These are phyloP conservation scores for Paramecium sonneborni DNA, from an alignment of 73 alveolate genomes.

Conservation along the genomic window DNA sequence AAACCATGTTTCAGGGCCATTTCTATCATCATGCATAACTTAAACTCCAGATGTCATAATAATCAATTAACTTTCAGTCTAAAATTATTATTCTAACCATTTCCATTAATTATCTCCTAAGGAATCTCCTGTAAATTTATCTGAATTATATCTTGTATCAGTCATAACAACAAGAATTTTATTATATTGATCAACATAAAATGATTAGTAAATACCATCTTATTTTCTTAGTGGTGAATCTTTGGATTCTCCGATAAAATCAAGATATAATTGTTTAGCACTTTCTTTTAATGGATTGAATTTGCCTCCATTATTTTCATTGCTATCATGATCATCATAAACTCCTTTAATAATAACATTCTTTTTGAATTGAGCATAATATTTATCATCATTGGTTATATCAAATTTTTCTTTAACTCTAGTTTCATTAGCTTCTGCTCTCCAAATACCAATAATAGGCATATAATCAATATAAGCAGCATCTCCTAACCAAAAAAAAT, in stretches of 20 bases:
- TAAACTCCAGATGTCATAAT: slow-evolving; percentile 76
- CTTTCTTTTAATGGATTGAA: slow-evolving; percentile 64
- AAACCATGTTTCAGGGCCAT: slow-evolving; percentile 68
- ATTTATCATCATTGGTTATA: not conserved
- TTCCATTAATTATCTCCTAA: slow-evolving; percentile 76
- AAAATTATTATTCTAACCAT: slow-evolving; percentile 74
- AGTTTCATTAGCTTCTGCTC: slow-evolving; percentile 14
- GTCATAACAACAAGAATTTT: slow-evolving; percentile 70
- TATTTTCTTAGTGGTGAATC: slow-evolving; percentile 64
- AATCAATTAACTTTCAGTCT: slow-evolving; percentile 51
- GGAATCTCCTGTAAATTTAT: slow-evolving; percentile 43
- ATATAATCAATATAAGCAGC: slow-evolving; percentile 64
- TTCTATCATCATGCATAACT: slow-evolving; percentile 74
- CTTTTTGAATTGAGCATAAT: slow-evolving; percentile 53
- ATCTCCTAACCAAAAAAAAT: slow-evolving; percentile 66
- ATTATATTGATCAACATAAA: slow-evolving; percentile 54
- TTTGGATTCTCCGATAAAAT: slow-evolving; percentile 75
- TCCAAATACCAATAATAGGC: slow-evolving; percentile 57
- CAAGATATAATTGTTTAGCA: slow-evolving; percentile 68
- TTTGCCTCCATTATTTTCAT: slow-evolving; percentile 74
- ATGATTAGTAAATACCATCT: slow-evolving; percentile 74
- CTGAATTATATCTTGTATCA: slow-evolving; percentile 73
- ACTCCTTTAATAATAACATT: slow-evolving; percentile 70
- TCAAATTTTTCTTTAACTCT: slow-evolving; percentile 21
- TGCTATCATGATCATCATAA: slow-evolving; percentile 87